Base-by-base conservation (phyloP, 1,139 yeast genomes). In the Candida albicans region DNA sequence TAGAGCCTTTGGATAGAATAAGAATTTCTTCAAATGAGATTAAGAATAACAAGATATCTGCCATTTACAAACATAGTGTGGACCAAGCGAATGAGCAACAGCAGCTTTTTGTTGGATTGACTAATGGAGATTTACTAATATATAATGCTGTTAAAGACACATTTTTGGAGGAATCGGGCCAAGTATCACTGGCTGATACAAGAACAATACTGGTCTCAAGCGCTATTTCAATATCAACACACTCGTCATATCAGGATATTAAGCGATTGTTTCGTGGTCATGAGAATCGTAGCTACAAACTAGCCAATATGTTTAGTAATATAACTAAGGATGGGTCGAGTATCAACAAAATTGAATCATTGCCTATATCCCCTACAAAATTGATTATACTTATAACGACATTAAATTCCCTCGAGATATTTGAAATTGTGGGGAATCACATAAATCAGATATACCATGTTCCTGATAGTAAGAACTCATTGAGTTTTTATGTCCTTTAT, bases 401-500 rank as follows among this genome's bases (percentile, higher is more conserved):
- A 4, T 35, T 53, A 1, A 71, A 65, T 10, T 43, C 55, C 1
- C 49, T 70, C 3, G 56, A 60, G 32, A 55, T 71, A 3, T 65
- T 57, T 47, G 76, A 71, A 47, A 56, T 63, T 41, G 67, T 65
- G 2, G 75, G 75, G 0, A 52, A 57, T 18, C 70, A 68, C 45
- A 53, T 70, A 31, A 68, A 66, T 43, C 54, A 68, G 38, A 57
- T 70, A 10, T 61, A 61, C 37, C 53, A 56, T n/a, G 53, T 71
- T 26, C 63, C 62, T 1, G 73, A 68, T 2, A 51, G 63, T 2
- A 44, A 36, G 13, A 37, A 33, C 27, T 33, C 49, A 13, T 37
- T 40, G 26, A 35, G 42, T 25, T 46, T 57, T 12, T 59, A 54
- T 39, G 44, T 64, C 24, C 57, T 56, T 29, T 40, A 54, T 9